Base-by-base conservation (phyloP, 1,284 basidiomycete species). In the Porogramme epimiltina region DNA sequence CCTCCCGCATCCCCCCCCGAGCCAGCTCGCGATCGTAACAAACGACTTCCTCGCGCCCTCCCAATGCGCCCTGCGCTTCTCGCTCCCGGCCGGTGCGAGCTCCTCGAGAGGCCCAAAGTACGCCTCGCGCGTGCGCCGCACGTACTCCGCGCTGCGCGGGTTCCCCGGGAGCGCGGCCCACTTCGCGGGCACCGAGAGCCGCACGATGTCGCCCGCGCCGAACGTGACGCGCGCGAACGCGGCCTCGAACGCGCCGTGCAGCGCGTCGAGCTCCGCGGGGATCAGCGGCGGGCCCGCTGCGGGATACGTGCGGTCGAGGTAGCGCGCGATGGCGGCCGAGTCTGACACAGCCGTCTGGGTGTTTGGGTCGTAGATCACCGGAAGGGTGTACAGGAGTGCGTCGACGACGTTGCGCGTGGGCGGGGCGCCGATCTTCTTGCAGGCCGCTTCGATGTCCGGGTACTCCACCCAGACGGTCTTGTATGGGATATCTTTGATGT, bases 91-190 rank as follows among this genome's bases (percentile, higher is more conserved):
- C 5, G 63, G 61, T 11, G 58, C 56, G 2, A 72, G 10, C 15
- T 75, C 68, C 54, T 75, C 73, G 31, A 79, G 52, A 18, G 63
- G 66, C 9, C 3, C 23, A 31, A 68, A 70, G 5, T n/a, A 13
- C 44, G 50, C 53, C 60, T 74, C 71, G 28, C 73, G 62, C 11
- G 71, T 72, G 19, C 54, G 45, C 22, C 71, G 62, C 60, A 74
- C 77, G 59, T 76, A 77, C 40, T 58, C 67, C 52, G 60, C 56
- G 58, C 72, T 72, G 18, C 42, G 53, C 19, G 67, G 64, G 24
- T 37, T 25, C n/a, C 28, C 9, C 9, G 34, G 34, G n/a, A 37
- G 34, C n/a, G n/a, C 28, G 28, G 28, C 6, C 8, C 28, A 31
- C 28, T 71, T 10, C 28, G 28, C 28, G 28, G 6, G 28, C 28